Conservation (phyloP, 345 rosid species). For the Abelmoschus esculentus region DNA sequence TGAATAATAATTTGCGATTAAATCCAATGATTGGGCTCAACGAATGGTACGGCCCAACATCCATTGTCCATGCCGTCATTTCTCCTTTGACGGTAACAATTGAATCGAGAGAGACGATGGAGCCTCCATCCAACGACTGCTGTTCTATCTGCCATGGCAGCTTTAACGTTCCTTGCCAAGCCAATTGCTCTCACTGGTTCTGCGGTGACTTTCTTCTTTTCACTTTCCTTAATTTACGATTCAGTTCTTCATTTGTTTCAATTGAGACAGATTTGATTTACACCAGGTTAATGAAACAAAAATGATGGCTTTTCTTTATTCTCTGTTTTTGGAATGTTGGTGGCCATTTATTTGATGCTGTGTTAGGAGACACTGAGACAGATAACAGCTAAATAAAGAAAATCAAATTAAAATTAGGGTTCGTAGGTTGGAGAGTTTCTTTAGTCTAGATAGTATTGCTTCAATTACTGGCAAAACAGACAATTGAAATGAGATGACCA, state of each 20-base stretch:
- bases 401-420: background rate
- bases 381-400: background rate
- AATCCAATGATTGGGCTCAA: background rate
- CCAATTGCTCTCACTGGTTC: constrained; percentile 97
- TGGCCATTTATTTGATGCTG: background rate
- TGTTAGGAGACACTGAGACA: background rate
- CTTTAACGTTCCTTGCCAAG: constrained; percentile 75
- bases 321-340: background rate
- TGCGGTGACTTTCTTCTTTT: constrained; percentile 42
- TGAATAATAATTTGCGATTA: background rate
- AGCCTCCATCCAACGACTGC: constrained; percentile 59
- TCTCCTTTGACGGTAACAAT: background rate
- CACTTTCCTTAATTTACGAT: background rate
- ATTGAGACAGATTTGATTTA: background rate
- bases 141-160: constrained; percentile 74
- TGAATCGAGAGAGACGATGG: constrained; percentile 30
- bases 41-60: background rate
- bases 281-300: background rate
- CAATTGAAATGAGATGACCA: background rate
- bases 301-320: too few relatives aligned
- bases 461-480: background rate
- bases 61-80: background rate
- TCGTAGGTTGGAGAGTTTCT: background rate
- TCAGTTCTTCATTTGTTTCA: background rate
- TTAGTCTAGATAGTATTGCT: background rate